These are phyloP conservation scores for Candida loeiensis DNA, from an alignment of 805 yeast species.

Conservation along the genomic window DNA sequence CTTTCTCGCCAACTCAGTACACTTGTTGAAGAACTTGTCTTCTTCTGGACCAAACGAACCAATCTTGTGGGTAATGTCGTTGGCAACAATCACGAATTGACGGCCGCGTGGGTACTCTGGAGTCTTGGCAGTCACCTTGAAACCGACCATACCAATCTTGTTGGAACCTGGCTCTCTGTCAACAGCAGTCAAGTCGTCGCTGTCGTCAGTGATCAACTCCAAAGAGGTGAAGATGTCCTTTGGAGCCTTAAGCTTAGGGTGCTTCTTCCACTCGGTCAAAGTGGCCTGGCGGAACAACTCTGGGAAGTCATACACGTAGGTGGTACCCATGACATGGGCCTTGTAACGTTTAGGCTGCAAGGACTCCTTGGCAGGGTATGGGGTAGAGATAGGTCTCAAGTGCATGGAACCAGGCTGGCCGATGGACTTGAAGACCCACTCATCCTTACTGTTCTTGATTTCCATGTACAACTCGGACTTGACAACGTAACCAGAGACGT, in stretches of 20 bases:
- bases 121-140: constrained; percentile 84
- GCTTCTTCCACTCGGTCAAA: constrained; percentile 76
- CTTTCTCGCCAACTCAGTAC: constrained; percentile 86
- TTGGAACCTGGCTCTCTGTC: constrained; percentile 96
- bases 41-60: constrained; percentile 99
- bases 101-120: constrained; percentile 98
- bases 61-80: constrained; percentile 95
- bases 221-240: constrained; percentile 73
- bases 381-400: constrained; percentile 89
- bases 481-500: constrained; percentile 96
- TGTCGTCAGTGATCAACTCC: constrained; percentile 83
- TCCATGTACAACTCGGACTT: constrained; percentile 94
- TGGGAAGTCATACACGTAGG: constrained; percentile 98
- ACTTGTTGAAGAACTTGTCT: constrained; percentile 86
- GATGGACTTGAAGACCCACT: constrained; percentile 95
- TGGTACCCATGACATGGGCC: constrained; percentile 98
- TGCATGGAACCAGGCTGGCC: constrained; percentile 98
- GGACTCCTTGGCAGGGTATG: constrained; percentile 97
- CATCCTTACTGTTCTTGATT: constrained; percentile 86
- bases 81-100: constrained; percentile 87
- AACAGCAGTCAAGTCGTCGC: constrained; percentile 78
- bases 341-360: constrained; percentile 97
- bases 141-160: constrained; percentile 96
- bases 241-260: constrained; percentile 56
- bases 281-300: constrained; percentile 95